A percentile compares a stretch with the other conserved stretches of the same genome.
Conservation (phyloP, 2,329 filamentous ascomycete genomes). For the Aspergillus pseudoviridinutans region DNA sequence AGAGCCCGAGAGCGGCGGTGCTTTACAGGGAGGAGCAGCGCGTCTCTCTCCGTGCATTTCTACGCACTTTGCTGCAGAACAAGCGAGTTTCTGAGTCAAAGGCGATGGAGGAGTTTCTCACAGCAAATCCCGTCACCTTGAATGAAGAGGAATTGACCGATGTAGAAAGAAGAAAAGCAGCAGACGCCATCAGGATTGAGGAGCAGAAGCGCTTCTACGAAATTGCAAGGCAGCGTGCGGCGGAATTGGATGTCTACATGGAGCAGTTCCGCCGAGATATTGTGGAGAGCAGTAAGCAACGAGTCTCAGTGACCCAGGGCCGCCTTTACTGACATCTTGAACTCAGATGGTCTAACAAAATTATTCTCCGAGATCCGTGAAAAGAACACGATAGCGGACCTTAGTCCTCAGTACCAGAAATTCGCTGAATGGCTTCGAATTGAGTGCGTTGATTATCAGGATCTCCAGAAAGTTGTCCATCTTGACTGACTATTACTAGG, state of each 20-base stretch:
- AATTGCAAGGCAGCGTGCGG: slow-evolving; percentile 82
- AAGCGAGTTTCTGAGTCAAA: slow-evolving; percentile 77
- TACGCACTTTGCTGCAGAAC: slow-evolving; percentile 82
- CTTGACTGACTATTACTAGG: slow-evolving; percentile 28
- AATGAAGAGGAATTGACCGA: slow-evolving; percentile 82
- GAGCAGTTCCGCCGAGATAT: slow-evolving; percentile 69
- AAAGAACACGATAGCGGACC: slow-evolving; percentile 79
- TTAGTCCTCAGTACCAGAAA: slow-evolving; percentile 94
- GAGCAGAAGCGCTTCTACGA: slow-evolving; percentile 96
- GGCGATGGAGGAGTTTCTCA: slow-evolving; percentile 81
- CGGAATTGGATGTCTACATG: slow-evolving; percentile 96
- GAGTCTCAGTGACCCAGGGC: slow-evolving; percentile 20
- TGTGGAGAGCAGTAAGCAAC: slow-evolving; percentile 63
- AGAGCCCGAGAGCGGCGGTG: slow-evolving; percentile 47
- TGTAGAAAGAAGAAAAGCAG: slow-evolving; percentile 70
- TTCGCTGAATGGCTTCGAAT: slow-evolving; percentile 98
- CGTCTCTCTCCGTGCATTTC: slow-evolving; percentile 83
- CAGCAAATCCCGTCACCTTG: slow-evolving; percentile 64
- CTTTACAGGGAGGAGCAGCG: slow-evolving; percentile 86
- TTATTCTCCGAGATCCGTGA: slow-evolving; percentile 90
- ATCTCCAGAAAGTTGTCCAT: background rate
- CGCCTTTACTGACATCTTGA: slow-evolving; percentile 16
- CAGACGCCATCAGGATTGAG: slow-evolving; percentile 84
- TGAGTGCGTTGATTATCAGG: slow-evolving; percentile 50
- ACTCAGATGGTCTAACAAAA: slow-evolving; percentile 74